Evolutionary conservation across 2,329 filamentous ascomycete species (phyloP).

Genomic region (Coleophoma crateriformis): DNA sequence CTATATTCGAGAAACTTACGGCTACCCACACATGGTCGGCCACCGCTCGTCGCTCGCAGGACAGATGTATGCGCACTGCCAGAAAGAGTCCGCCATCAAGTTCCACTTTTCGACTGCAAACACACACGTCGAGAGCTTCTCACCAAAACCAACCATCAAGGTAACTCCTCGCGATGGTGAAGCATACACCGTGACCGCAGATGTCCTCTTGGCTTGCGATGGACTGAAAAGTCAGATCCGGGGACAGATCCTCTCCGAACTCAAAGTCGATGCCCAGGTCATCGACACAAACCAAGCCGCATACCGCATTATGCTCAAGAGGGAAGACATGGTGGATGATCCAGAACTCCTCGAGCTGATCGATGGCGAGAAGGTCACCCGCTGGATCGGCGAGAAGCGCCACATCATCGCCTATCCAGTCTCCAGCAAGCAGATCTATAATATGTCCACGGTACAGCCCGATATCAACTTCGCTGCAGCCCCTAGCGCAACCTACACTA

Average conservation of each 20-base stretch:
- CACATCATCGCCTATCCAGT: conserved; percentile 79
- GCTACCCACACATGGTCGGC: conserved; percentile 74
- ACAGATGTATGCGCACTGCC: conserved; percentile 65
- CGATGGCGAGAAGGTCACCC: conserved; percentile 59
- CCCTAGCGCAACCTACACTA: conserved; percentile 56
- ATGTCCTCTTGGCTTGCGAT: conserved; percentile 48
- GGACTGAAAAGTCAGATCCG: conserved; percentile 49
- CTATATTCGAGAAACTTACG: conserved; percentile 63
- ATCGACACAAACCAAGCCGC: conserved; percentile 70
- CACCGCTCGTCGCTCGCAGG: conserved; percentile 69
- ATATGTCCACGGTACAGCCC: conserved; percentile 57
- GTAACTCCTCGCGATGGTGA: conserved; percentile 49
- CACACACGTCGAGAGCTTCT: conserved; percentile 51
- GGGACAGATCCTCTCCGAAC: conserved; percentile 46
- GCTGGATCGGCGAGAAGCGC: conserved; percentile 70
- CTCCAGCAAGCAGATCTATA: conserved; percentile 59
- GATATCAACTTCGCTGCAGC: conserved; percentile 55
- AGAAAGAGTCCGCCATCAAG: conserved; percentile 53
- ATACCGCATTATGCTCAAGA: conserved; percentile 72
- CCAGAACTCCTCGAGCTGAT: conserved; percentile 63
- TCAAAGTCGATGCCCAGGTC: conserved; percentile 40
- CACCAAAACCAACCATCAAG: conserved; percentile 53
- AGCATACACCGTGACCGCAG: conserved; percentile 46
- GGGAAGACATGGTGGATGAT: conserved; percentile 61
- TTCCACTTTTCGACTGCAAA: conserved; percentile 63